Base-by-base conservation (phyloP, 2,329 filamentous ascomycete species). In the Endoconidiophora laricicola region DNA sequence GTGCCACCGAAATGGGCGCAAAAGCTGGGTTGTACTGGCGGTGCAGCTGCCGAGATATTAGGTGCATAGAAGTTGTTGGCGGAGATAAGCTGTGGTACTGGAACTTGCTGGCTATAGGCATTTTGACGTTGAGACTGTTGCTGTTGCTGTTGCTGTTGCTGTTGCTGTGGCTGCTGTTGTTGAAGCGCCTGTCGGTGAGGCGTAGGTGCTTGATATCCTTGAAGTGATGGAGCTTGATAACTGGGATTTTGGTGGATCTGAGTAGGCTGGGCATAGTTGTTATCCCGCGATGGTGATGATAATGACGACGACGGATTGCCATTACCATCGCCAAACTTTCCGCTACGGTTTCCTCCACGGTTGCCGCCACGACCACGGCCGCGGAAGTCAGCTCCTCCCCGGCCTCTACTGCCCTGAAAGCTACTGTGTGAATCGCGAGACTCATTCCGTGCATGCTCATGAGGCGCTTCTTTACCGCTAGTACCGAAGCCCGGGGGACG, bases 401-500 rank as follows among this genome's bases (percentile, higher is more conserved):
- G 60, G 49, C 59, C 57, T 36, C 58, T 66, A 54, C 57, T 66
- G 40, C 61, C 73, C 56, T 72, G 64, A 47, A 61, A 63, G 14
- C 18, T 18, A 6, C 41, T 12, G 41, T 43, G 41, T 18, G 24
- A 6, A 18, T 18, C 16, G 16, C 16, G 16, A 18, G 20, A 22
- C 16, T 24, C 41, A 23, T 14, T 43, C 18, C 41, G 20, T 12
- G 29, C 29, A 10, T 33, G 29, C 7, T 33, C 24, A 6, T 43
- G 20, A 12, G 41, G 20, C 41, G 20, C 20, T 6, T 43, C 41
- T 6, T 43, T 9, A 9, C 41, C 71, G 0, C 66, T 69, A 52
- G 66, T 66, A 4, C 71, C 74, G 53, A 81, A 78, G 45, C 79
- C 79, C 16, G 73, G 69, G 1, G 84, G 84, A 16, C 84, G 70